Evolutionary conservation across 148 eudicot genomes (phyloP).

Genomic region (Rhododendron simsii): DNA sequence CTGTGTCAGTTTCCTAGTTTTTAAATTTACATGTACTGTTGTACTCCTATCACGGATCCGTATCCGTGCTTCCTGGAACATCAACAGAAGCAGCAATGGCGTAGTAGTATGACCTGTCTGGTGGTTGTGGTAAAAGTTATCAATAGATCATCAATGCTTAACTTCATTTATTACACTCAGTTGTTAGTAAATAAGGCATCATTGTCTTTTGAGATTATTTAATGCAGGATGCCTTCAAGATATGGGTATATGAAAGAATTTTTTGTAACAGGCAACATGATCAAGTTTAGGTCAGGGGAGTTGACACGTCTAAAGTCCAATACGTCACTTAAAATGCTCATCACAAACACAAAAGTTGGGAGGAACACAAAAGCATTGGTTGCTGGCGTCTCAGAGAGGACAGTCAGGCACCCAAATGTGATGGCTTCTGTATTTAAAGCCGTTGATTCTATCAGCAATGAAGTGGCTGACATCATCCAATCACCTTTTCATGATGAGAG

Average conservation of each 20-base stretch:
- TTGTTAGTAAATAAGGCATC: background rate
- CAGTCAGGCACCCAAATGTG: conserved; percentile 56
- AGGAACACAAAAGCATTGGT: conserved; percentile 96
- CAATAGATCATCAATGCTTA: background rate
- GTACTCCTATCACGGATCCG: background rate
- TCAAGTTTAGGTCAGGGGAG: conserved; percentile 81
- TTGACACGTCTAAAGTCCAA: conserved; percentile 65
- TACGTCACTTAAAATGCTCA: conserved; percentile 76
- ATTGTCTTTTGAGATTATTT: background rate
- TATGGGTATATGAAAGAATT: background rate
- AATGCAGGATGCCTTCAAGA: background rate
- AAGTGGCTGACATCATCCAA: conserved; percentile 65
- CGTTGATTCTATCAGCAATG: conserved; percentile 87
- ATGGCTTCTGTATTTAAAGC: conserved; percentile 82
- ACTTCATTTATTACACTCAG: too few species aligned
- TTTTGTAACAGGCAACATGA: conserved; percentile 70
- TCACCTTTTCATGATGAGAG: conserved; percentile 52
- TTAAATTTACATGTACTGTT: background rate
- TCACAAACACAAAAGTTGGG: conserved; percentile 88
- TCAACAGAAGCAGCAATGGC: background rate
- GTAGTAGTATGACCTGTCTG: background rate
- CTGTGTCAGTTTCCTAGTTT: background rate
- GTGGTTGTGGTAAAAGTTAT: background rate
- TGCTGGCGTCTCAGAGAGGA: conserved; percentile 82
- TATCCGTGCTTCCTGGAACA: background rate